These are phyloP conservation scores for Ceratocystis alfenasii DNA, from an alignment of 2,329 filamentous ascomycete genomes.

Conservation along the genomic window DNA sequence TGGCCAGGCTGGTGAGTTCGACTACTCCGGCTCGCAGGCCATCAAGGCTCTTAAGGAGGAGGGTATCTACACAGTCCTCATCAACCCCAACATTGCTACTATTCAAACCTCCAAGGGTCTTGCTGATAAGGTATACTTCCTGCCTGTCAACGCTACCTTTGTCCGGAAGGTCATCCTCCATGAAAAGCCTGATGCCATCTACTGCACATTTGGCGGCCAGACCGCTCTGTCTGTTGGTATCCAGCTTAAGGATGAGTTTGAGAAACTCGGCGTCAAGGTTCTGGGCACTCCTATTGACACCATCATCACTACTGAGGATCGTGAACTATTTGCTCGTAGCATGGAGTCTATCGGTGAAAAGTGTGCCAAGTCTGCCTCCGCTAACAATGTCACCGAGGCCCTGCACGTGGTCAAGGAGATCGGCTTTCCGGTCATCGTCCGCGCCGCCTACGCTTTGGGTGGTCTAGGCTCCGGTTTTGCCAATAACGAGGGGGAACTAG, in stretches of 20 bases:
- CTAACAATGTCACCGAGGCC: constrained; percentile 77
- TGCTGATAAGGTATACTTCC: constrained; percentile 97
- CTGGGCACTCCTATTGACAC: constrained; percentile 94
- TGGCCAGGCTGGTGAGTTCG: constrained; percentile 95
- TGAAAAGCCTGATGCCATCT: constrained; percentile 91
- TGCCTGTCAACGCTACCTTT: constrained; percentile 92
- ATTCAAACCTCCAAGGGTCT: constrained; percentile 97
- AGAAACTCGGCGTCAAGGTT: constrained; percentile 80
- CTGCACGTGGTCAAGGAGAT: constrained; percentile 80
- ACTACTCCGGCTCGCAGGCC: constrained; percentile 95
- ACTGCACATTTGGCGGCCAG: constrained; percentile 94
- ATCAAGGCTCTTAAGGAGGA: constrained; percentile 98
- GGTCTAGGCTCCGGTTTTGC: constrained; percentile 93
- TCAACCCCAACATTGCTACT: constrained; percentile 98
- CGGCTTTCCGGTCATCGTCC: constrained; percentile 91
- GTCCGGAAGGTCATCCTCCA: constrained; percentile 95
- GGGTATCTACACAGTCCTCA: constrained; percentile 93
- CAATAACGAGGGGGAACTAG: constrained; percentile 68
- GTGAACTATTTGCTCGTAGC: constrained; percentile 90
- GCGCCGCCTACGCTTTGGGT: constrained; percentile 89
- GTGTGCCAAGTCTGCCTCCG: constrained; percentile 92
- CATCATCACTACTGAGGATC: constrained; percentile 96
- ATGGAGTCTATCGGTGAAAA: constrained; percentile 99
- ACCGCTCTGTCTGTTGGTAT: constrained; percentile 96
- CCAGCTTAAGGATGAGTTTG: constrained; percentile 93